Conservation (phyloP, 495 filamentous ascomycete species). For the Bacidia gigantensis region DNA sequence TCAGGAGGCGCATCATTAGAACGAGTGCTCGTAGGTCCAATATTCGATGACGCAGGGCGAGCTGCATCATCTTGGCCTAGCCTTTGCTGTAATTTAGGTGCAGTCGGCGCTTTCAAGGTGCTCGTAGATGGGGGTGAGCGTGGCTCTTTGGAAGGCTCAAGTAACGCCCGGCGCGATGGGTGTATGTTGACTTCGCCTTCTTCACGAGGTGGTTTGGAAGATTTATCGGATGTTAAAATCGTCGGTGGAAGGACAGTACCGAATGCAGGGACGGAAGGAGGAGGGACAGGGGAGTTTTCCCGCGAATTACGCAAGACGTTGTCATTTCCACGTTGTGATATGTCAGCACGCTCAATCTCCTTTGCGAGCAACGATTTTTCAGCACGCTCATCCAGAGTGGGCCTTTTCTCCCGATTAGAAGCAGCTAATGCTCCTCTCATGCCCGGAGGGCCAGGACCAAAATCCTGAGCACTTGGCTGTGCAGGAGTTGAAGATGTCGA, state of each 20-base stretch:
- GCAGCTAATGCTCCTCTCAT: slow-evolving; percentile 1
- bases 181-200: slow-evolving; percentile 5
- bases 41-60: neutral
- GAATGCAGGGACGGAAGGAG: slow-evolving; percentile 72
- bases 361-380: neutral
- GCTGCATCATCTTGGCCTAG: neutral
- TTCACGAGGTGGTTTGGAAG: slow-evolving; percentile 9
- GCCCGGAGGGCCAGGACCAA: neutral
- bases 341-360: slow-evolving; percentile 31
- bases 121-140: slow-evolving; percentile 26
- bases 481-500: slow-evolving; percentile 10
- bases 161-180: slow-evolving; percentile 9
- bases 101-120: slow-evolving; percentile 35
- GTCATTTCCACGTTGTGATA: neutral
- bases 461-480: neutral
- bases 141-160: slow-evolving; percentile 24
- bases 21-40: neutral
- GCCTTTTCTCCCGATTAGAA: neutral
- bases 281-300: slow-evolving; percentile 50
- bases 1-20: slow-evolving; percentile 4
- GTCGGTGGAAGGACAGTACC: slow-evolving; percentile 39
- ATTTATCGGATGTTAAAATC: slow-evolving; percentile 21
- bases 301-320: slow-evolving; percentile 21
- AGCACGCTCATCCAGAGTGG: neutral
- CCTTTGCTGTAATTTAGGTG: slow-evolving; percentile 35